These are phyloP conservation scores for Casuarina equisetifolia DNA, from an alignment of 306 rosid genomes.

Conservation along the genomic window DNA sequence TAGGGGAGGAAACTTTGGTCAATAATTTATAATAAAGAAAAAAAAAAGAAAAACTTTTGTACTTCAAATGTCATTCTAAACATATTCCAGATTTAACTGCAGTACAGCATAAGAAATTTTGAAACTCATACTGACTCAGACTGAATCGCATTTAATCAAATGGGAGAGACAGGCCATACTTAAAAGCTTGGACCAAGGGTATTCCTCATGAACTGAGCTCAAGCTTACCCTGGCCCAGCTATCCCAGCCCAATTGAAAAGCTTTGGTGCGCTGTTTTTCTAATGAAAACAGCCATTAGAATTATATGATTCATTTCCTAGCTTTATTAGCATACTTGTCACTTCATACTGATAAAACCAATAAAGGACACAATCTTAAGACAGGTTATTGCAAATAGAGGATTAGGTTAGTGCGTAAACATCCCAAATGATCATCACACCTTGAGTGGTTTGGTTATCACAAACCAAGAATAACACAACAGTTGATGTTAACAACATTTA, in stretches of 20 bases:
- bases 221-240: neutral
- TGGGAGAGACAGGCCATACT: neutral
- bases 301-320: neutral
- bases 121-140: neutral
- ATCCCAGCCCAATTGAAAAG: neutral
- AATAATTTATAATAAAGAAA: neutral
- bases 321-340: neutral
- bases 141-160: neutral
- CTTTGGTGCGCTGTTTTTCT: too few relatives aligned
- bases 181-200: neutral
- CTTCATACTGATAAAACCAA: neutral
- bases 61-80: neutral
- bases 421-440: neutral
- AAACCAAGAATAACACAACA: neutral
- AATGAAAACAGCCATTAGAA: neutral
- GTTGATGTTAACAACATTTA: neutral
- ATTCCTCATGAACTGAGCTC: neutral
- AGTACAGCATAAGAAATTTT: neutral
- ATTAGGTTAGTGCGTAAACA: neutral
- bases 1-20: neutral
- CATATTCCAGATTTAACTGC: neutral
- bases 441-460: neutral
- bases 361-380: neutral
- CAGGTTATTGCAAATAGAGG: neutral
- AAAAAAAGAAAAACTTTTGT: too few relatives aligned